Conservation (phyloP, 371 early-diverging fungal genomes). For the Gilbertella persicaria region DNA sequence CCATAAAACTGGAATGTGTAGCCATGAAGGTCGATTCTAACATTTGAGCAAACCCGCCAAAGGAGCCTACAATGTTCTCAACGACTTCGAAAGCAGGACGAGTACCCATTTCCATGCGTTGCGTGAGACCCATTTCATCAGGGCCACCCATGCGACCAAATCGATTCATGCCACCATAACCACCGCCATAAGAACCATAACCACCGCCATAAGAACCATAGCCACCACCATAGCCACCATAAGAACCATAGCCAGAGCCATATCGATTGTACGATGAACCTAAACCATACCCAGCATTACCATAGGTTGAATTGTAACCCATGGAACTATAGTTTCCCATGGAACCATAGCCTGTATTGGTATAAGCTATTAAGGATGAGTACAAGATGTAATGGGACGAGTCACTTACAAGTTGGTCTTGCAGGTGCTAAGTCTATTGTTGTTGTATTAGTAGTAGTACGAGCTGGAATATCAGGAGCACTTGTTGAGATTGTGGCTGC, state of each 20-base stretch:
- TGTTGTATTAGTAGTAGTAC: conserved; percentile 14
- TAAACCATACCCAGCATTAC: conserved; percentile 35
- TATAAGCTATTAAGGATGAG: neutral
- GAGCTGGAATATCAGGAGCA: conserved; percentile 17
- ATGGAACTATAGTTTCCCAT: conserved; percentile 4
- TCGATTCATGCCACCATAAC: conserved; percentile 34
- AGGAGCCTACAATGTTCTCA: conserved; percentile 91
- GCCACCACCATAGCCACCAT: conserved; percentile 50
- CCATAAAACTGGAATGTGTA: conserved; percentile 96
- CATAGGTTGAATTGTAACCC: conserved; percentile 9
- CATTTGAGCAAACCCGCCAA: conserved; percentile 97
- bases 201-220: conserved; percentile 21
- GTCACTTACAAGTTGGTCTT: conserved; percentile 27
- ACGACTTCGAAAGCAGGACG: conserved; percentile 90
- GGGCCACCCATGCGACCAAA: conserved; percentile 33
- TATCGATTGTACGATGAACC: conserved; percentile 32
- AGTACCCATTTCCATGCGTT: conserved; percentile 86
- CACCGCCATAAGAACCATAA: conserved; percentile 33
- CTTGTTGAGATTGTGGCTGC: conserved; percentile 24
- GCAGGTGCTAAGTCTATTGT: conserved; percentile 15
- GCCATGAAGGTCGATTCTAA: conserved; percentile 96
- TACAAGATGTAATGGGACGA: neutral
- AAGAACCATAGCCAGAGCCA: conserved; percentile 33
- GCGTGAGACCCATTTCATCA: conserved; percentile 71
- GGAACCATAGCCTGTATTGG: conserved; percentile 6